Base-by-base conservation (phyloP, 306 rosid species). In the Trifolium pratense region DNA sequence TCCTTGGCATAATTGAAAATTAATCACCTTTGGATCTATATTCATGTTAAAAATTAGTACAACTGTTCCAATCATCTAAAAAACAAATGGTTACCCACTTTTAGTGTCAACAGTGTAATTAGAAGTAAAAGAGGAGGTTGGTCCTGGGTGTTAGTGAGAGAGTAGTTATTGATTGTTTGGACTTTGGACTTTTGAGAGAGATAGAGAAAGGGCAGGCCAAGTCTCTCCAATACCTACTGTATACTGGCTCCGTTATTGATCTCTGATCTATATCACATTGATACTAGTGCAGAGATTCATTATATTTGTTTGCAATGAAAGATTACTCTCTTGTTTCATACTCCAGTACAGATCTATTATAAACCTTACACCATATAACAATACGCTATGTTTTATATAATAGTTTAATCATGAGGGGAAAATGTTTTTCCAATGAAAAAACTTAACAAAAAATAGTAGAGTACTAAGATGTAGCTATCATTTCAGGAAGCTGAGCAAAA, bases 391-490 rank as follows among this genome's bases (percentile, higher is more conserved):
- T 42, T 56, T 72, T 21, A 51, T 11, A 51, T 62, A 6, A 23
- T 61, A 13, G 53, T 36, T 49, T 71, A n/a, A 15, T 40, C 37
- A 53, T 3, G 23, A 40, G 18, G 18, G 18, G 39, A 34, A 23
- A 34, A 46, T 48, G 1, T 15, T 46, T 68, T 17, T 42, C 6
- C 31, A n/a, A 18, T 17, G 17, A 14, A 57, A 57, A 68, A 43
- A 18, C 17, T 18, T 39, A 62, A 73, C 36, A 45, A 31, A 39
- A 29, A 40, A 20, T 42, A 37, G 66, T 4, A 51, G 62, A 46
- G 62, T 18, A 3, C 40, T 29, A 31, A 74, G 63, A 55, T 43
- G 34, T 43, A 71, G 67, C 55, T 36, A 65, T 34, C 60, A 65
- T 56, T 62, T 46, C 46, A 65, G 51, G 45, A 56, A 43, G 51